Base-by-base conservation (phyloP, 139 green algal genomes). In the Dunaliella primolecta region DNA sequence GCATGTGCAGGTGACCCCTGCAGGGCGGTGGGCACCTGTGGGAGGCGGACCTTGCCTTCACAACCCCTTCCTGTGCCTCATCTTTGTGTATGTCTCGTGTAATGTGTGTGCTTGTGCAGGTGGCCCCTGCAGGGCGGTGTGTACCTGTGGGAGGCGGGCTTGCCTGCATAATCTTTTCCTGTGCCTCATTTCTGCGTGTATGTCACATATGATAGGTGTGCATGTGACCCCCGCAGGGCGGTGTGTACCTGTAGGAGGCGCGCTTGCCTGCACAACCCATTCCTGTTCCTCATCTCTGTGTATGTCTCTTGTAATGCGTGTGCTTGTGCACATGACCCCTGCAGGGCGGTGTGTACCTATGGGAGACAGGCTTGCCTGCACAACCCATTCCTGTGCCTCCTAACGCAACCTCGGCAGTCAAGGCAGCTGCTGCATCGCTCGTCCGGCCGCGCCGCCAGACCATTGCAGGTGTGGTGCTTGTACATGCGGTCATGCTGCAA, bases 201-300 rank as follows among this genome's bases (percentile, higher is more conserved):
- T n/a, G n/a, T n/a, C n/a, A n/a, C n/a, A n/a, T n/a, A n/a, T n/a
- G n/a, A n/a, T n/a, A n/a, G n/a, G n/a, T n/a, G n/a, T n/a, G n/a
- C n/a, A n/a, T n/a, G n/a, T 89, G 79, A 81, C 74, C 70, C 88
- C 91, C 74, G 90, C 83, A n/a, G 81, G 70, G 3, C 81, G 95
- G 46, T 90, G 96, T 90, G 90, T 95, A 33, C 34, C 31, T 36
- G n/a, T n/a, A n/a, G n/a, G n/a, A n/a, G n/a, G n/a, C n/a, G n/a
- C n/a, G n/a, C n/a, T n/a, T n/a, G n/a, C n/a, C n/a, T n/a, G n/a
- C n/a, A n/a, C n/a, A n/a, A n/a, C n/a, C n/a, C n/a, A n/a, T n/a
- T n/a, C n/a, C n/a, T n/a, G n/a, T n/a, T n/a, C n/a, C n/a, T n/a
- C n/a, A n/a, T n/a, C n/a, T n/a, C n/a, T n/a, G n/a, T n/a, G n/a